Evolutionary conservation across 2,329 filamentous ascomycete species (phyloP).

Genomic region (Coniochaeta sp.): DNA sequence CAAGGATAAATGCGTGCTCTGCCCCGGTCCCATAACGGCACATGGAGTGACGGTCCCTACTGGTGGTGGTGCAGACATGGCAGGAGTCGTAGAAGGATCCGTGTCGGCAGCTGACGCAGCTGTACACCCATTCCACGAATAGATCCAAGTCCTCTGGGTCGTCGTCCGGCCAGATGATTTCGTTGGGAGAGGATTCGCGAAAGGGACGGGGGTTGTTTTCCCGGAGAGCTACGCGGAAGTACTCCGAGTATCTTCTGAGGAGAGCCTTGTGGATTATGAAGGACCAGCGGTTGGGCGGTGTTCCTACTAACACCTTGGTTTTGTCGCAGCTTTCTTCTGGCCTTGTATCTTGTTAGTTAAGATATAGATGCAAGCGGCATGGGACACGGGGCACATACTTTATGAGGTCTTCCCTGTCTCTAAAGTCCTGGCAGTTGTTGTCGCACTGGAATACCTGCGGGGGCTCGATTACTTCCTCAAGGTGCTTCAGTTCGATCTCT

Average conservation of each 20-base stretch:
- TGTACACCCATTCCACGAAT: conserved; percentile 10
- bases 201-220: conserved; percentile 2
- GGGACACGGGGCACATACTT: too few species aligned
- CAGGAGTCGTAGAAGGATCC: background rate
- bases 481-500: background rate
- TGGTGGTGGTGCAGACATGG: conserved; percentile 4
- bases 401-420: background rate
- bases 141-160: conserved; percentile 8
- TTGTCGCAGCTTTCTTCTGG: background rate
- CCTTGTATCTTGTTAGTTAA: too few species aligned
- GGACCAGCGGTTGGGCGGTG: background rate
- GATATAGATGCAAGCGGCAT: too few species aligned
- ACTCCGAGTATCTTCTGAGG: conserved; percentile 8
- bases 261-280: conserved; percentile 9
- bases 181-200: conserved; percentile 6
- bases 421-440: background rate
- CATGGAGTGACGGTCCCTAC: conserved; percentile 1
- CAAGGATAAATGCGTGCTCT: conserved; percentile 9
- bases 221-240: conserved; percentile 5
- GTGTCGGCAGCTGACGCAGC: conserved; percentile 7
- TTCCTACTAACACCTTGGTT: background rate
- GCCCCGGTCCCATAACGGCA: conserved; percentile 1
- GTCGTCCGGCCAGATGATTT: conserved; percentile 8
- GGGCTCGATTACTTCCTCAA: background rate
- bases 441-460: background rate